Evolutionary conservation across 192 early-diverging fungal species (phyloP), one percentile per base, ranked within the genome.

Genomic region (Backusella australiensis): DNA sequence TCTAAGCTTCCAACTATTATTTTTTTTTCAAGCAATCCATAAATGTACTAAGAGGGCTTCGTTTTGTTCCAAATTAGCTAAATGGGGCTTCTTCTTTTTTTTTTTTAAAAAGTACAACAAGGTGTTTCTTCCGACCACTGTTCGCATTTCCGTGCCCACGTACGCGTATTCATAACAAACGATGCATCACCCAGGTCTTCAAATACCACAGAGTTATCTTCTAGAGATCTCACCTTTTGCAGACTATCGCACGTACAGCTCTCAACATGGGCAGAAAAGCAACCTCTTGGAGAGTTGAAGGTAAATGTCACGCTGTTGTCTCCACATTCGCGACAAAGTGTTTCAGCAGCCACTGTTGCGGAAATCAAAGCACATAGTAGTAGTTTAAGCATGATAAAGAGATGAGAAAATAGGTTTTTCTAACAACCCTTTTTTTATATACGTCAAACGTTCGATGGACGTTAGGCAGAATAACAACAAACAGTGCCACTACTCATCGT

Each of bases 141-240:
- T 63, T 63, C 56, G n/a, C 56, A 63, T 26, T 63, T 63, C 12
- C 56, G 21, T 29, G 56, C 56, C 56, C 56, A 63, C 6, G 19
- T 63, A 63, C 56, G 56, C 6, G 56, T 63, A 63, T 63, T 63
- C 56, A 63, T 63, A 3, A 63, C 56, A 63, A 63, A 63, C 26
- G 56, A 63, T 63, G 23, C 21, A 63, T 12, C 56, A 0, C 9
- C 23, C 26, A 63, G 11, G 23, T 63, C 56, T 63, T 63, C 23
- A 29, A 63, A 63, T 0, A 63, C 56, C 9, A 63, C 56, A 19
- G 56, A 6, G 12, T 29, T 29, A 29, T 63, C 56, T 29, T 63
- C 23, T 63, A 26, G 23, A 12, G 56, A 23, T 14, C 3, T 63
- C 21, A 29, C 26, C 23, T 63, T 63, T 63, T 63, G 56, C 3